Evolutionary conservation across 208 protist species (phyloP).

Genomic region (Lotmaria passim): DNA sequence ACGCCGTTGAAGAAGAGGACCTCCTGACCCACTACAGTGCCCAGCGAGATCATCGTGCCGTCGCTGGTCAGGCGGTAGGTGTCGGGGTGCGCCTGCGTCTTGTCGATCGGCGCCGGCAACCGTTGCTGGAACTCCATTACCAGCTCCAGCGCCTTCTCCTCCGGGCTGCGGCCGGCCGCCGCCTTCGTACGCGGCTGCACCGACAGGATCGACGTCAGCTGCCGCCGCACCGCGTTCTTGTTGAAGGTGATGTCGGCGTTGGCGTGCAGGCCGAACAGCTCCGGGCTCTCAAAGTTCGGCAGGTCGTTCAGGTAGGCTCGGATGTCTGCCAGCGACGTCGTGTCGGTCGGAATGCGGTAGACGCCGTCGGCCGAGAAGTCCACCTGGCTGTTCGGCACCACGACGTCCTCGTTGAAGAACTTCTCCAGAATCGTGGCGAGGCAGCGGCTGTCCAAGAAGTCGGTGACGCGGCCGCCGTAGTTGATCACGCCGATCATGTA

Average conservation of each 20-base stretch:
- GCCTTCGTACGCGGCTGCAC: slow-evolving; percentile 91
- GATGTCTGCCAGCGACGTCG: slow-evolving; percentile 65
- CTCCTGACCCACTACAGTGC: slow-evolving; percentile 90
- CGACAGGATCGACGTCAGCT: slow-evolving; percentile 88
- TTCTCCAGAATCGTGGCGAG: slow-evolving; percentile 73
- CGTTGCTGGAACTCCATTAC: slow-evolving; percentile 79
- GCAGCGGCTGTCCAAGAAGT: slow-evolving; percentile 90
- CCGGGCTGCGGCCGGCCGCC: slow-evolving; percentile 36
- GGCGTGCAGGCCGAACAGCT: slow-evolving; percentile 95
- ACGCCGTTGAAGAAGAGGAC: slow-evolving; percentile 92
- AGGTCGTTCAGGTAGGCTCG: slow-evolving; percentile 83
- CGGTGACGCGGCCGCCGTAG: slow-evolving; percentile 96
- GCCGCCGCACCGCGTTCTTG: slow-evolving; percentile 80
- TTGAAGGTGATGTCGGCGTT: slow-evolving; percentile 96
- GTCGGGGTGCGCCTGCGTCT: slow-evolving; percentile 69
- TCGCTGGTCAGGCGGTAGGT: slow-evolving; percentile 88
- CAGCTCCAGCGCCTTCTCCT: slow-evolving; percentile 84
- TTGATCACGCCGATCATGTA: slow-evolving; percentile 96
- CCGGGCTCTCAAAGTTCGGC: slow-evolving; percentile 93
- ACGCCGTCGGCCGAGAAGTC: slow-evolving; percentile 84
- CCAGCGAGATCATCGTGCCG: slow-evolving; percentile 91
- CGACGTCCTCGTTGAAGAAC: slow-evolving; percentile 81
- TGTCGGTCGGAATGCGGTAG: slow-evolving; percentile 85
- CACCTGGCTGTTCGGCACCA: slow-evolving; percentile 58
- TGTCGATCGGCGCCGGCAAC: slow-evolving; percentile 88